Conservation (phyloP, 805 yeast genomes). For the Zygoascus ofunaensis region DNA sequence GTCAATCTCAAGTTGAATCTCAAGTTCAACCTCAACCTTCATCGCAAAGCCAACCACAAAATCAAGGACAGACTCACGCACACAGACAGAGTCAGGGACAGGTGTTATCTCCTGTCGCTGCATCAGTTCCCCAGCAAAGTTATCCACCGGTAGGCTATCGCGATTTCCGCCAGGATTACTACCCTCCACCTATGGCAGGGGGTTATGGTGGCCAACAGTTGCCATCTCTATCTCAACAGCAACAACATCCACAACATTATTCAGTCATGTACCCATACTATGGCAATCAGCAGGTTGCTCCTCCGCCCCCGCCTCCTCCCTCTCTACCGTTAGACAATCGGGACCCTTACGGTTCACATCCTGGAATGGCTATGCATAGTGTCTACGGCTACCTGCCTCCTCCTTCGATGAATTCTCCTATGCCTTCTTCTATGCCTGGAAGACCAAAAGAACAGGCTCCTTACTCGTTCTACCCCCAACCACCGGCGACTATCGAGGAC, state of each 20-base stretch:
- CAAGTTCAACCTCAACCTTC: neutral
- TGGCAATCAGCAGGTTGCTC: constrained; percentile 1
- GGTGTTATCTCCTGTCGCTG: constrained; percentile 5
- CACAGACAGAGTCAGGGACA: neutral
- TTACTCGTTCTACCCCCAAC: neutral
- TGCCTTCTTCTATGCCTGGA: too few species aligned
- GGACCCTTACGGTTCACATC: neutral
- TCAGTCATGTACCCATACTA: constrained; percentile 1
- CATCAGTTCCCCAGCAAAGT: too few species aligned
- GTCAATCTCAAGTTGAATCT: neutral
- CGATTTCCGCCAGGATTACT: too few species aligned
- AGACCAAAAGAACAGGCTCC: too few species aligned
- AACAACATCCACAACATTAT: constrained; percentile 5
- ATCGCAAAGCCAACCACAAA: neutral
- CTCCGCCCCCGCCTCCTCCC: constrained; percentile 8
- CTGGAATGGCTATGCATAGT: neutral
- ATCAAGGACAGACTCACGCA: neutral
- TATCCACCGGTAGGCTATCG: too few species aligned
- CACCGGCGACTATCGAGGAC: too few species aligned
- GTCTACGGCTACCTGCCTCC: neutral
- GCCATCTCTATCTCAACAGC: constrained; percentile 7
- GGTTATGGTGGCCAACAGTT: too few species aligned
- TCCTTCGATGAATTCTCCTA: too few species aligned
- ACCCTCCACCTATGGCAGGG: too few species aligned
- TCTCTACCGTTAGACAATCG: neutral